Conservation (phyloP, 2,329 filamentous ascomycete genomes). For the Ophiocordyceps unilateralis region DNA sequence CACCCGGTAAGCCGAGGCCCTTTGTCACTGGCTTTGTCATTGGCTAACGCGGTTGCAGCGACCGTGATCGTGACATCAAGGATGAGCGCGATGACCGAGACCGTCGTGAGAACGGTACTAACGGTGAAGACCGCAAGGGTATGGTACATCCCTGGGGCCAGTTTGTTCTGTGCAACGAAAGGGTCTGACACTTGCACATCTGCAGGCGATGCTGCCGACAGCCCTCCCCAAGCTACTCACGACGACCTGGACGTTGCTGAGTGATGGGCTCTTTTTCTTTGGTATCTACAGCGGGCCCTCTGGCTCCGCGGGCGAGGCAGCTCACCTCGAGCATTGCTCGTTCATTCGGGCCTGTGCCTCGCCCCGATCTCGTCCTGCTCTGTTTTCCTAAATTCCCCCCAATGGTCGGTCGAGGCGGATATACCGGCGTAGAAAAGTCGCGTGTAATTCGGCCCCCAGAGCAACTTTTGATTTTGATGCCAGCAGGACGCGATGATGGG, state of each 20-base stretch:
- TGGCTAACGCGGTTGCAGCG: constrained; percentile 10
- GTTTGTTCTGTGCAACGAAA: neutral
- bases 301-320: neutral
- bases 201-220: constrained; percentile 29
- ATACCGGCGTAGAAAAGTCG: constrained; percentile 1
- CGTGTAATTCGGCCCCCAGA: neutral
- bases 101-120: constrained; percentile 59
- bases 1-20: constrained; percentile 27
- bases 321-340: neutral
- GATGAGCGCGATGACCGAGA: constrained; percentile 57
- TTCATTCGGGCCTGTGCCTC: neutral
- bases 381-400: neutral
- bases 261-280: constrained; percentile 16
- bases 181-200: neutral
- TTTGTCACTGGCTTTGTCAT: neutral
- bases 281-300: neutral
- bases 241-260: constrained; percentile 96
- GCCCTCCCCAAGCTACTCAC: constrained; percentile 64
- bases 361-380: neutral
- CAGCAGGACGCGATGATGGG: neutral
- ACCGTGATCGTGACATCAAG: constrained; percentile 38
- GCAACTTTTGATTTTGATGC: neutral
- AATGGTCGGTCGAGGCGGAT: neutral
- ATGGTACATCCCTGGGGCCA: constrained; percentile 8
- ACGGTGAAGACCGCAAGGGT: constrained; percentile 88